Percentiles rank a stretch among this genome's conserved stretches.
Conservation (phyloP, 768 basidiomycete genomes). For the Calocera cornea region DNA sequence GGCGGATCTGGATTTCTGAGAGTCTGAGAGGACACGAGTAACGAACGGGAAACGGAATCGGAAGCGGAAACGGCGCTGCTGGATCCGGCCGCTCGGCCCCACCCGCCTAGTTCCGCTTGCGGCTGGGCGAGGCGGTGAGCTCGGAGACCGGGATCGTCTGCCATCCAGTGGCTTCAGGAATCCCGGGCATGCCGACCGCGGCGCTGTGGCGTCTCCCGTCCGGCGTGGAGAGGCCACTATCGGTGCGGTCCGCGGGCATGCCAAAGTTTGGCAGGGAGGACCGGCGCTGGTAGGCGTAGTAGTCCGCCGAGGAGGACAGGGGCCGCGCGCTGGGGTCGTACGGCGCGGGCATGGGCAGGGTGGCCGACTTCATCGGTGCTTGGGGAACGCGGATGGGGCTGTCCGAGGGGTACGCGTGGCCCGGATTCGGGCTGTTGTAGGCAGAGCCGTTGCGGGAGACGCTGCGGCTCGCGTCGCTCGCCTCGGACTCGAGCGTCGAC, state of each 20-base stretch:
- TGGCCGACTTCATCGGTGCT: not conserved
- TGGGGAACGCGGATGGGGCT: slow-evolving; percentile 1
- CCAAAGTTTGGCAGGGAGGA: not conserved
- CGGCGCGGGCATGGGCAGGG: not conserved
- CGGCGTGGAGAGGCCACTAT: not conserved
- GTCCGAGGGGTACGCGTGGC: not conserved
- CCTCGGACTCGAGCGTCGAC: not conserved
- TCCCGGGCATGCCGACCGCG: not conserved
- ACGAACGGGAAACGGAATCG: not conserved
- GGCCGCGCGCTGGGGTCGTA: not conserved
- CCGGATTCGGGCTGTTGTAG: not conserved
- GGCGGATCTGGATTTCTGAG: not conserved
- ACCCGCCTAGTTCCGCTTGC: not conserved
- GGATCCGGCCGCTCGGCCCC: too few relatives aligned
- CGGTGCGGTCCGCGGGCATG: not conserved
- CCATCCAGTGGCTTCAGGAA: slow-evolving; percentile 4
- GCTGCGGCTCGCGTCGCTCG: not conserved
- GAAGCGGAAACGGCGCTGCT: not conserved
- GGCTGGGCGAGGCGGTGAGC: not conserved
- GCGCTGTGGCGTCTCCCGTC: not conserved
- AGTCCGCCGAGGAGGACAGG: not conserved
- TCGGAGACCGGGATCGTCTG: slow-evolving; percentile 1
- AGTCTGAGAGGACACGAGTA: too few relatives aligned
- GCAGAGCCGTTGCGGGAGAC: not conserved
- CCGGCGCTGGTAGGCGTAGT: not conserved